Evolutionary conservation across 257 asterid genomes (phyloP), one percentile per base, ranked within the genome.

Genomic region (Solanum verrucosum): DNA sequence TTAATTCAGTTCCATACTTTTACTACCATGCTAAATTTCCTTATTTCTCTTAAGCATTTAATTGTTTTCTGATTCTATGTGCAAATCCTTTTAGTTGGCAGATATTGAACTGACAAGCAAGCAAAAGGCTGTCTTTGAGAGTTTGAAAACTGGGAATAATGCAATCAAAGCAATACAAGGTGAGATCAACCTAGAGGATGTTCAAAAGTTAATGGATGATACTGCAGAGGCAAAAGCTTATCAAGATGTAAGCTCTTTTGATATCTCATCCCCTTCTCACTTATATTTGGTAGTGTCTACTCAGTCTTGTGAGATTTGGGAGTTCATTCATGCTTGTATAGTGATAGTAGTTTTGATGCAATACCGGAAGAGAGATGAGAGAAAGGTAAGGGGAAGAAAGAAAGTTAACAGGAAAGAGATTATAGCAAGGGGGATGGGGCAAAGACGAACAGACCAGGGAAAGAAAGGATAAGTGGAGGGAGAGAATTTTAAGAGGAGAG

Each of bases 141-240:
- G 99, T 92, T 91, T 97, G 90, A 96, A 95, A 92, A 83, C 96
- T 6, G 99, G 99, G 90, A 96, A 92, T 73, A 95, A 88, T 90
- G 98, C 99, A 27, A 98, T 97, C 78, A 93, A 94, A 93, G 99
- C 99, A 77, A 94, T 97, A 84, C 99, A 96, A 91, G 93, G 95
- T 87, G 99, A 97, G 92, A 89, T 97, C 89, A 96, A 91, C 86
- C 90, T 97, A 29, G 98, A 97, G 63, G 99, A 97, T 88, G 99
- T 97, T 89, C 99, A 96, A 93, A 97, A 96, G 88, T 92, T 97
- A 87, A 94, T 96, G 97, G 99, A 97, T 88, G 99, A 97, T 90
- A 90, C 99, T 78, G 98, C 94, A 9, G 99, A 97, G 91, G 99
- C 99, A 3, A 96, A 96, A 93, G 99, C 99, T 89, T 96, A 96